Evolutionary conservation across 306 rosid genomes (phyloP).

Genomic region (Hylodesmum podocarpum): DNA sequence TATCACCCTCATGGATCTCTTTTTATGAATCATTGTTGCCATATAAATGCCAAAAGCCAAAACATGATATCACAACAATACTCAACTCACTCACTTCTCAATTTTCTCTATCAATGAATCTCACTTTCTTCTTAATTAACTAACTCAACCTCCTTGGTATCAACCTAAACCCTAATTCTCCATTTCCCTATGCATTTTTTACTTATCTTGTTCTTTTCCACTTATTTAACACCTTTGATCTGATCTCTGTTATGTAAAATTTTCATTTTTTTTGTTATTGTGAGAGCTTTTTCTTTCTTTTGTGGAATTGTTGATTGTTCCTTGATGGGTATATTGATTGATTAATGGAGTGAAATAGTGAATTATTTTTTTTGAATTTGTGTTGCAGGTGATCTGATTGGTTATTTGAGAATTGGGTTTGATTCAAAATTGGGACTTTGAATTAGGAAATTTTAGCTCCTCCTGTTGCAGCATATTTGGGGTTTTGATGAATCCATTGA

Average conservation of each 20-base stretch:
- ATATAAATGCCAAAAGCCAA: constrained; percentile 26
- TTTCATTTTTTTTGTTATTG: constrained; percentile 31
- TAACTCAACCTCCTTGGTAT: constrained; percentile 32
- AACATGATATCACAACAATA: constrained; percentile 24
- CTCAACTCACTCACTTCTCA: constrained; percentile 32
- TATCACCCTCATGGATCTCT: not conserved
- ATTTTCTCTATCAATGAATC: constrained; percentile 48
- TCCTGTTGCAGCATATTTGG: not conserved
- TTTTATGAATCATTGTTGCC: not conserved
- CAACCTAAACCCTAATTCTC: constrained; percentile 50
- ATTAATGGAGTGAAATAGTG: constrained; percentile 43
- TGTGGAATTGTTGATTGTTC: constrained; percentile 19
- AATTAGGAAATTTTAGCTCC: not conserved
- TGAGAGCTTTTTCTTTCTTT: constrained; percentile 13
- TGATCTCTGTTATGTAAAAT: constrained; percentile 38
- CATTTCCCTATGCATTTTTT: not conserved
- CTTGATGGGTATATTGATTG: constrained; percentile 21
- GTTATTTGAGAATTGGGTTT: constrained; percentile 27
- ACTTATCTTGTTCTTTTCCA: not conserved
- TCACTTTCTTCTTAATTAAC: constrained; percentile 39
- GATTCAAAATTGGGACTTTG: constrained; percentile 6
- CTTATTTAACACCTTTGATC: constrained; percentile 26
- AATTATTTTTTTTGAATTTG: constrained; percentile 37
- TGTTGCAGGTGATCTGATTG: constrained; percentile 51
- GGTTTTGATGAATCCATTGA: constrained; percentile 6